A percentile compares a stretch with the other conserved stretches of the same genome.
These are phyloP conservation scores for Gamsiella multidivaricata DNA, from an alignment of 192 early-diverging fungal genomes.

Conservation along the genomic window DNA sequence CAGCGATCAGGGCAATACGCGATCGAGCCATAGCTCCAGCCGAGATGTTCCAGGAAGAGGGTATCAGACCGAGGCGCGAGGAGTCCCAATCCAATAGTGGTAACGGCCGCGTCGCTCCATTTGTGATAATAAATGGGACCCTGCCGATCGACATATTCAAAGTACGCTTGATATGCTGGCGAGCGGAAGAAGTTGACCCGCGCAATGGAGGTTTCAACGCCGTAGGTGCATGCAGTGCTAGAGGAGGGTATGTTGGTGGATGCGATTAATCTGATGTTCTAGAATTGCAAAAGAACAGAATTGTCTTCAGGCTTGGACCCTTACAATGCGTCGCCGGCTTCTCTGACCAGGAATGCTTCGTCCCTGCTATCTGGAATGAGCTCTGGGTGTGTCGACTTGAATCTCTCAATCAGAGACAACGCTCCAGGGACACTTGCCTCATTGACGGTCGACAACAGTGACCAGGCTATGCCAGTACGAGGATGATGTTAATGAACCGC, in stretches of 20 bases:
- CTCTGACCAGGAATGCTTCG: conserved; percentile 22
- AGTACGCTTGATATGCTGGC: conserved; percentile 61
- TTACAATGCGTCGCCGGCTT: conserved; percentile 26
- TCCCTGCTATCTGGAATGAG: conserved; percentile 18
- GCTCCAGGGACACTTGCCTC: conserved; percentile 59
- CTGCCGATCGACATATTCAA: conserved; percentile 55
- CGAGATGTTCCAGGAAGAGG: conserved; percentile 11
- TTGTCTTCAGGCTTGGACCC: background rate
- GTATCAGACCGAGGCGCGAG: conserved; percentile 6
- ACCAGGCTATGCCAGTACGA: too few species aligned
- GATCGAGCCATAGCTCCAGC: conserved; percentile 11
- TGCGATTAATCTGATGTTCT: background rate
- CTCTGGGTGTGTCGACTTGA: conserved; percentile 16
- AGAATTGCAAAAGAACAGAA: background rate
- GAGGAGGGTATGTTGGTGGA: conserved; percentile 40
- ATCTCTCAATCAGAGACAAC: conserved; percentile 45
- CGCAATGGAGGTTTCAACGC: conserved; percentile 79
- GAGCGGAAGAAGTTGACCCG: conserved; percentile 68
- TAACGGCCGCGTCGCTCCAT: conserved; percentile 68
- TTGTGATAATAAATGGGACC: conserved; percentile 58
- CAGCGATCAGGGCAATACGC: conserved; percentile 8
- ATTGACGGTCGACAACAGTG: conserved; percentile 34
- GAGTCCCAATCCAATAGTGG: conserved; percentile 51
- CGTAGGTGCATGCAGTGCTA: conserved; percentile 71
- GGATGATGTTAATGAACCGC: too few species aligned